Evolutionary conservation across 352 stramenopile species (phyloP), one percentile per base, ranked within the genome.

Genomic region (Pythium phragmitis): DNA sequence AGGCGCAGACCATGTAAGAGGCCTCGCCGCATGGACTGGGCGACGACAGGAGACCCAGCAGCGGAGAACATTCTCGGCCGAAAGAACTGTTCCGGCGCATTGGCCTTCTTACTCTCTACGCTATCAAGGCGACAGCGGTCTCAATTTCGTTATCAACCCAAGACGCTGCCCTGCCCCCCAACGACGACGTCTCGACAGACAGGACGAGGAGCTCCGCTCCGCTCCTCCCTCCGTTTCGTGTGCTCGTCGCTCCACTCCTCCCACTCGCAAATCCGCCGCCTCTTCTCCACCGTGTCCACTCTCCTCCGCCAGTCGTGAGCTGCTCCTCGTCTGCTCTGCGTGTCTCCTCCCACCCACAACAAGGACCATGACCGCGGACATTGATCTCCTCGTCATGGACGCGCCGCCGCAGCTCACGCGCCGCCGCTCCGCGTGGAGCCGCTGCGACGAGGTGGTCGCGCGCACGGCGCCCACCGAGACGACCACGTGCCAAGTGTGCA

Each of bases 401-500:
- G 70, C 80, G 52, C 73, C 82, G 14, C 77, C 70, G 45, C 51
- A 63, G 37, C 55, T 80, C 57, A 75, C 76, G 34, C 80, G 82
- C 45, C 75, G 74, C 43, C 77, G 77, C 23, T 87, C 60, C 54
- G 82, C 82, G 4, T 93, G 85, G 85, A 92, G 81, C 50, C 82
- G 84, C 45, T 93, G 82, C 63, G 80, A 92, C 58, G 82, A 93
- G 65, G 80, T 81, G n/a, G 79, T 93, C 39, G 81, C 84, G 19
- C 82, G 84, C 55, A 69, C 90, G 16, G 85, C 85, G 14, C 82
- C 80, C 9, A 91, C 85, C 30, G 74, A 75, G 50, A 93, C 85
- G 30, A 91, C 85, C 14, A 93, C 80, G 9, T 93, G 85, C 65
- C 85, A 93, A 53, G 80, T 89, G 5, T 93, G 85, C 70, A 76